Evolutionary conservation across 169 alveolate species (phyloP).

Genomic region (Blepharisma undulans): DNA sequence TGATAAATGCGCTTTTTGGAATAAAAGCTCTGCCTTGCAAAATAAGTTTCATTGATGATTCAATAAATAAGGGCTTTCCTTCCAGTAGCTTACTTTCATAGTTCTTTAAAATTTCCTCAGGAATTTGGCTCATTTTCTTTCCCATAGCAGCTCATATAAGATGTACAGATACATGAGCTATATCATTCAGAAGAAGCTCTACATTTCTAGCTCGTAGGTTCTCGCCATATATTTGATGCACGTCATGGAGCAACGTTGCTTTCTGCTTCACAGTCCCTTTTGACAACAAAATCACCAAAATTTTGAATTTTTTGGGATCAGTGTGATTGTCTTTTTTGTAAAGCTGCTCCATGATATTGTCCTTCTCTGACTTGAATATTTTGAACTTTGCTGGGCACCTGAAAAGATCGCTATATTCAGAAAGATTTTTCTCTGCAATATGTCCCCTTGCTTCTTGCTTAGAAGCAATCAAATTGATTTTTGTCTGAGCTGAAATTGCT

Average conservation of each 20-base stretch:
- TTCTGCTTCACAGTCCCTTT: neutral
- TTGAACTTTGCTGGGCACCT: neutral
- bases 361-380: neutral
- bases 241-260: neutral
- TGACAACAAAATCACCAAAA: neutral
- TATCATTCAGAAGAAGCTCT: neutral
- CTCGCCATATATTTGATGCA: neutral
- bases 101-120: neutral
- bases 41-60: neutral
- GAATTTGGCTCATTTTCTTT: neutral
- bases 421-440: neutral
- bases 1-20: neutral
- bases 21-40: neutral
- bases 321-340: neutral
- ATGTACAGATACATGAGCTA: neutral
- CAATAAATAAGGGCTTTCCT: neutral
- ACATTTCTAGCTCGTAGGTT: neutral
- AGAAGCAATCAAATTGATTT: neutral
- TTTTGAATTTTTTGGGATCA: neutral
- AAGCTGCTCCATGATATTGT: neutral
- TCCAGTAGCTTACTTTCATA: neutral
- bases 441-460: neutral
- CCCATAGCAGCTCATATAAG: neutral
- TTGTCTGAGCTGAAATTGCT: neutral
- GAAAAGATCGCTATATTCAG: neutral